These are phyloP conservation scores for Cladosporium sp. DNA, from an alignment of 2,329 filamentous ascomycete genomes.

Conservation along the genomic window DNA sequence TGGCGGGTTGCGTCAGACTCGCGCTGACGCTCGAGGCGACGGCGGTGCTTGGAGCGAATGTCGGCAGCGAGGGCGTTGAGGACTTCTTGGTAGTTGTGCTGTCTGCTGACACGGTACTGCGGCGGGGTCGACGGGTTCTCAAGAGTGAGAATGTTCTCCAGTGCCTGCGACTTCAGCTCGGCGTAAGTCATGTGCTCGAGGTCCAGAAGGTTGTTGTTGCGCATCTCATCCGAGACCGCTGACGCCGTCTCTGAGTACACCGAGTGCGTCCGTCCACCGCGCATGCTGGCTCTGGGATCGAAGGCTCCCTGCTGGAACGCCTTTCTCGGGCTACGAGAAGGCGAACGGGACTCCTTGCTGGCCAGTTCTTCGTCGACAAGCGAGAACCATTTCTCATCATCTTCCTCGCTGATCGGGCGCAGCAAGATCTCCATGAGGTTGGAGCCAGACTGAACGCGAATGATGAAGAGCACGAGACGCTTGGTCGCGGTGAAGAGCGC, in stretches of 20 bases:
- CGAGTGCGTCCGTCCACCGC: constrained; percentile 24
- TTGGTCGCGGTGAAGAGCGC: constrained; percentile 97
- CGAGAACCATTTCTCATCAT: constrained; percentile 80
- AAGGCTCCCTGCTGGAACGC: constrained; percentile 18
- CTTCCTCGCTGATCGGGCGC: constrained; percentile 77
- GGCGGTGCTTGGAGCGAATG: constrained; percentile 92
- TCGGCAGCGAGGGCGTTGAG: constrained; percentile 94
- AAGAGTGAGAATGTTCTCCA: constrained; percentile 88
- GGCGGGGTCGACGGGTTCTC: constrained; percentile 55
- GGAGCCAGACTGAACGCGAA: constrained; percentile 83
- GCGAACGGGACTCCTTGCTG: constrained; percentile 27
- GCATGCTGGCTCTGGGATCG: constrained; percentile 26
- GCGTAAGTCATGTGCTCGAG: constrained; percentile 84
- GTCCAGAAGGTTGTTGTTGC: constrained; percentile 58
- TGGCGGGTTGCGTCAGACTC: constrained; percentile 79
- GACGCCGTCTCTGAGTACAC: constrained; percentile 39
- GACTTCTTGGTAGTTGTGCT: constrained; percentile 96
- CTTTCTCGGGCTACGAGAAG: constrained; percentile 14
- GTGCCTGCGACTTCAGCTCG: constrained; percentile 83
- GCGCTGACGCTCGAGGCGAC: constrained; percentile 82
- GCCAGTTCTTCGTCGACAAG: constrained; percentile 76
- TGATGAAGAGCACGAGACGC: constrained; percentile 93
- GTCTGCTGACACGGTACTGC: constrained; percentile 68
- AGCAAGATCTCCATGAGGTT: constrained; percentile 95
- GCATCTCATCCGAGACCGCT: constrained; percentile 27